phyloP scores from a whole-genome alignment of 257 asterid genomes.

The Verbascum thapsus region DNA sequence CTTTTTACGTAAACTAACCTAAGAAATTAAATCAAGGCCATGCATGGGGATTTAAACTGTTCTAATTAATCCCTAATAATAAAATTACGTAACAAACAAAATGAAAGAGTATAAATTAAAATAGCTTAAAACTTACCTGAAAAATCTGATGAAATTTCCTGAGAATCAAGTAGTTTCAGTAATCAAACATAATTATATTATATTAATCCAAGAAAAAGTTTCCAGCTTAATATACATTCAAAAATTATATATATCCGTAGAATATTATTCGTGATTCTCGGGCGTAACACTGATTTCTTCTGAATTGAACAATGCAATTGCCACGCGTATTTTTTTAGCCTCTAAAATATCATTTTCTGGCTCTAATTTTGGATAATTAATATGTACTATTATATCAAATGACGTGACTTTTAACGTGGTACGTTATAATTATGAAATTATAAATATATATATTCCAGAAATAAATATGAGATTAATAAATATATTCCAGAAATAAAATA shows the following conservation, averaged over 20 bases:
- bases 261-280: not conserved
- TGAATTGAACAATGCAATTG: conserved; percentile 21
- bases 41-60: conserved; percentile 6
- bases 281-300: not conserved
- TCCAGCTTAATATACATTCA: not conserved
- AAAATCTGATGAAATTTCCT: conserved; percentile 1
- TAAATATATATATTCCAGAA: too few relatives aligned
- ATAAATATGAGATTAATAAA: too few relatives aligned
- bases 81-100: not conserved
- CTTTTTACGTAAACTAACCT: not conserved
- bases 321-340: conserved; percentile 14
- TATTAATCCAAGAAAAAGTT: not conserved
- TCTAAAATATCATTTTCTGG: not conserved
- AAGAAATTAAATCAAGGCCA: conserved; percentile 5
- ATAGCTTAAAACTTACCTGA: conserved; percentile 15
- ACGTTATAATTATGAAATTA: too few relatives aligned
- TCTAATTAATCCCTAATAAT: not conserved
- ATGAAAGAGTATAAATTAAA: not conserved
- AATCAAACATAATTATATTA: conserved; percentile 4
- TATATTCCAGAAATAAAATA: too few relatives aligned
- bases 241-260: not conserved
- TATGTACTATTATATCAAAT: too few relatives aligned
- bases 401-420: too few relatives aligned
- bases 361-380: not conserved
- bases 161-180: conserved; percentile 13